Percentiles rank a stretch among this genome's conserved stretches.
phyloP scores from a whole-genome alignment of 2,329 filamentous ascomycete genomes.

The Biscogniauxia sp. region DNA sequence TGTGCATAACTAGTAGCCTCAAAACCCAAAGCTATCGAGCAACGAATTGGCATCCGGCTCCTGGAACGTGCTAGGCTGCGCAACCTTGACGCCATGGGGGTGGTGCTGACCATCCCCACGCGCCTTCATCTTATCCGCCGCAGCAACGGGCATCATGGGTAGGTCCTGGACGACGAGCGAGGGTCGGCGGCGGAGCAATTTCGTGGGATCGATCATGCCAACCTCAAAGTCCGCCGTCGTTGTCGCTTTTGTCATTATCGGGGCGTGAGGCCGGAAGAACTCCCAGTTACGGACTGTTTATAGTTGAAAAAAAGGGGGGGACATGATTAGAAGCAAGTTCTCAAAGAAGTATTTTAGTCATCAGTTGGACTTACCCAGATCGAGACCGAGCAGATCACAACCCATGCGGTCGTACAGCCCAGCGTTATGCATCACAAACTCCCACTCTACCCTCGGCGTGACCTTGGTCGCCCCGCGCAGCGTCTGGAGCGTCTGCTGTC shows the following conservation, averaged over 20 bases:
- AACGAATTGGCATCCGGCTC: conserved; percentile 90
- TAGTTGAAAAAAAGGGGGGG: neutral
- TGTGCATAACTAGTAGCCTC: neutral
- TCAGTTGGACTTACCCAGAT: conserved; percentile 61
- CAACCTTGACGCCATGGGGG: conserved; percentile 37
- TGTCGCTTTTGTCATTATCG: conserved; percentile 26
- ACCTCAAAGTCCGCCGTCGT: conserved; percentile 39
- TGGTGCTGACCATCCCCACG: no score
- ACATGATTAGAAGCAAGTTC: neutral
- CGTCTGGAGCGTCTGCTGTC: conserved; percentile 78
- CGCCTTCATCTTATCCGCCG: conserved; percentile 41
- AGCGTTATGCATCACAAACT: conserved; percentile 84
- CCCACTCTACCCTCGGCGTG: conserved; percentile 76
- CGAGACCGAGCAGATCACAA: conserved; percentile 83
- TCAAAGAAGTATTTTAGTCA: neutral
- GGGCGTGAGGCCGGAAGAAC: conserved; percentile 54
- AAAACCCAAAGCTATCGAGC: conserved; percentile 93
- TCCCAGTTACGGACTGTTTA: conserved; percentile 72
- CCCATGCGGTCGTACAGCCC: conserved; percentile 87
- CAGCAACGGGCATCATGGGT: conserved; percentile 40
- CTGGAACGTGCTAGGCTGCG: conserved; percentile 75
- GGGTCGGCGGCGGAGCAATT: conserved; percentile 67
- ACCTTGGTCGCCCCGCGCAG: conserved; percentile 82
- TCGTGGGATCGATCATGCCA: conserved; percentile 59
- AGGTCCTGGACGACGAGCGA: conserved; percentile 79